Evolutionary conservation across 352 stramenopile species (phyloP).

Genomic region (Pythium oligandrum): DNA sequence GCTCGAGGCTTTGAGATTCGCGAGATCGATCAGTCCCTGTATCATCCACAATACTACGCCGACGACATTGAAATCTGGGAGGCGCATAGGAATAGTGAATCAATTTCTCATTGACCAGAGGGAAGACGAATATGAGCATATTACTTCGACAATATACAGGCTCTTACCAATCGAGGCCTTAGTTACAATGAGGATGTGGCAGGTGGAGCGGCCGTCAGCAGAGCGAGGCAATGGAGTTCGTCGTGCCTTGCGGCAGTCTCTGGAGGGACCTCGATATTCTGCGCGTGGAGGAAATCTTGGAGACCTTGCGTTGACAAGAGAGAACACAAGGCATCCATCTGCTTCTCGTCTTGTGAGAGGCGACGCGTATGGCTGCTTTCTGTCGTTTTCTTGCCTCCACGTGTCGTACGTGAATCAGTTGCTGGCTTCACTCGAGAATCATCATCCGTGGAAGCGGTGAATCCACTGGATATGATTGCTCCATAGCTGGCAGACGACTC

Average conservation of each 20-base stretch:
- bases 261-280: constrained; percentile 43
- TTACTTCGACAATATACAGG: too few relatives aligned
- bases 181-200: not conserved
- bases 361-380: constrained; percentile 13
- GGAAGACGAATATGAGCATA: too few relatives aligned
- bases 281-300: constrained; percentile 53
- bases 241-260: constrained; percentile 35
- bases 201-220: constrained; percentile 32
- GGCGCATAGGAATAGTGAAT: constrained; percentile 2
- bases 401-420: not conserved
- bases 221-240: constrained; percentile 68
- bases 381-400: not conserved
- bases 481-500: constrained; percentile 8
- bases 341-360: constrained; percentile 27
- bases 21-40: constrained; percentile 41
- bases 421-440: not conserved
- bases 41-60: constrained; percentile 69
- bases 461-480: constrained; percentile 30
- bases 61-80: constrained; percentile 91
- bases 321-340: constrained; percentile 77
- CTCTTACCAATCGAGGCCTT: too few relatives aligned
- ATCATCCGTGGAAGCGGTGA: constrained; percentile 14
- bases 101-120: too few relatives aligned
- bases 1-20: constrained; percentile 42
- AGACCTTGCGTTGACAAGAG: constrained; percentile 71